Percentiles rank a stretch among this genome's conserved stretches.
These are phyloP conservation scores for Chlorociboria aeruginascens DNA, from an alignment of 495 filamentous ascomycete species.

Conservation along the genomic window DNA sequence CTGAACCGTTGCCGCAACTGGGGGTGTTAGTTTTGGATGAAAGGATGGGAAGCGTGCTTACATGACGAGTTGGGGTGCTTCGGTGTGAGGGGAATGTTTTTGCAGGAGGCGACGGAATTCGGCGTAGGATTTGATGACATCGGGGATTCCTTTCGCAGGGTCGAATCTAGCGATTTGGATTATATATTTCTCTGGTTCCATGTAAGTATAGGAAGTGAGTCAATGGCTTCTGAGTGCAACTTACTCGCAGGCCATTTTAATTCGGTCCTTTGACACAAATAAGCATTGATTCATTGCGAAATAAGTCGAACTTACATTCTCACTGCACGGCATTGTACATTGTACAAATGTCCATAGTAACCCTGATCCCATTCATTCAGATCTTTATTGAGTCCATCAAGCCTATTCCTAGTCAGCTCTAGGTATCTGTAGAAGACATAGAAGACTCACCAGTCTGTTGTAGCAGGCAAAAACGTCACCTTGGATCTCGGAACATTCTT, in stretches of 20 bases:
- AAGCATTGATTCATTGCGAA: neutral
- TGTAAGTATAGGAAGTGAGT: neutral
- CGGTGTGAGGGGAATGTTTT: constrained; percentile 19
- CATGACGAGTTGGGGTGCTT: constrained; percentile 64
- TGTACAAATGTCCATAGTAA: constrained; percentile 70
- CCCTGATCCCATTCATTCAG: constrained; percentile 62
- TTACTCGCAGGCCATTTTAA: constrained; percentile 54
- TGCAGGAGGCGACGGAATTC: constrained; percentile 54
- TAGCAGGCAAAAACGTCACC: constrained; percentile 71
- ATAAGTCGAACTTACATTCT: constrained; percentile 33
- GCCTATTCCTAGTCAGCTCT: constrained; percentile 28
- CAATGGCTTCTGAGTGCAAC: constrained; percentile 8
- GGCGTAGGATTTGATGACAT: constrained; percentile 67
- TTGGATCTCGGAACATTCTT: constrained; percentile 48
- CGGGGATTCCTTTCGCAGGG: constrained; percentile 74
- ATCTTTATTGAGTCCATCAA: constrained; percentile 78
- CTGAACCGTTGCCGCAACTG: constrained; percentile 61
- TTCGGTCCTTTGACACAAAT: constrained; percentile 35
- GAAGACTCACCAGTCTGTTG: constrained; percentile 59
- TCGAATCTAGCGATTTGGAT: constrained; percentile 80
- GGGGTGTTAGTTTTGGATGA: neutral
- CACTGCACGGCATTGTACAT: constrained; percentile 46
- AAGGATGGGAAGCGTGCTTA: constrained; percentile 8
- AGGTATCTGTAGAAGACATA: neutral
- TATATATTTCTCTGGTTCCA: constrained; percentile 45